Percentiles rank a stretch among this genome's conserved stretches.
These are phyloP conservation scores for Triadica sebifera DNA, from an alignment of 345 rosid genomes.

Conservation along the genomic window DNA sequence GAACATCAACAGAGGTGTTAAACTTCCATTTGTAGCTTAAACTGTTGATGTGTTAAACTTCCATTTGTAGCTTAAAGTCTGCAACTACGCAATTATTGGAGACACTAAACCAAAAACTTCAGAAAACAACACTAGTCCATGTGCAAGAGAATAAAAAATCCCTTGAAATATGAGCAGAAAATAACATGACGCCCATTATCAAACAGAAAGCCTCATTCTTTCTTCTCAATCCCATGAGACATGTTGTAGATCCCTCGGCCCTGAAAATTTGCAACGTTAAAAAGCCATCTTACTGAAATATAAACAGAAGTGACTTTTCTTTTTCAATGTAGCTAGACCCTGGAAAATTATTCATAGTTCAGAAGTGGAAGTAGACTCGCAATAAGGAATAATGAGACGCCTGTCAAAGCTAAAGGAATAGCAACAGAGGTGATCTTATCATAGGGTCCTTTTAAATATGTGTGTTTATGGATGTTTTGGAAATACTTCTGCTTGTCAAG, in stretches of 20 bases:
- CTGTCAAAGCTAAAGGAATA: constrained; percentile 75
- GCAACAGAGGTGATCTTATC: constrained; percentile 92
- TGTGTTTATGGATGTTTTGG: constrained; percentile 74
- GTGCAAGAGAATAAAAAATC: constrained; percentile 18
- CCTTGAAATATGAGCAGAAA: constrained; percentile 13
- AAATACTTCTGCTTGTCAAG: constrained; percentile 72
- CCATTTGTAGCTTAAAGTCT: constrained; percentile 4
- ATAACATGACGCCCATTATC: too few relatives aligned
- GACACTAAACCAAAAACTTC: constrained; percentile 20
- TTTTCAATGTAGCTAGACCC: too few relatives aligned
- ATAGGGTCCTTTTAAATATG: constrained; percentile 72
- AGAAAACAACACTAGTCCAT: constrained; percentile 11
- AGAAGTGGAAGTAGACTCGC: constrained; percentile 41
- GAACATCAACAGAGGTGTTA: too few relatives aligned
- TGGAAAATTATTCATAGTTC: too few relatives aligned
- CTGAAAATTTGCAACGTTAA: constrained; percentile 30
- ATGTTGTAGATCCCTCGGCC: constrained; percentile 84
- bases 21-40: too few relatives aligned
- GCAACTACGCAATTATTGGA: constrained; percentile 46
- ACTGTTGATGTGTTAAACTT: constrained; percentile 8
- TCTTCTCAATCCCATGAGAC: constrained; percentile 84
- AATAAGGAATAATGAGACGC: constrained; percentile 49
- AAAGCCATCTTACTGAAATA: neutral
- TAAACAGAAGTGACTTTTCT: too few relatives aligned
- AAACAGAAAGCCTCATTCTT: constrained; percentile 47